Base-by-base conservation (phyloP, 2,329 filamentous ascomycete species). In the Aspergillus cejpii region DNA sequence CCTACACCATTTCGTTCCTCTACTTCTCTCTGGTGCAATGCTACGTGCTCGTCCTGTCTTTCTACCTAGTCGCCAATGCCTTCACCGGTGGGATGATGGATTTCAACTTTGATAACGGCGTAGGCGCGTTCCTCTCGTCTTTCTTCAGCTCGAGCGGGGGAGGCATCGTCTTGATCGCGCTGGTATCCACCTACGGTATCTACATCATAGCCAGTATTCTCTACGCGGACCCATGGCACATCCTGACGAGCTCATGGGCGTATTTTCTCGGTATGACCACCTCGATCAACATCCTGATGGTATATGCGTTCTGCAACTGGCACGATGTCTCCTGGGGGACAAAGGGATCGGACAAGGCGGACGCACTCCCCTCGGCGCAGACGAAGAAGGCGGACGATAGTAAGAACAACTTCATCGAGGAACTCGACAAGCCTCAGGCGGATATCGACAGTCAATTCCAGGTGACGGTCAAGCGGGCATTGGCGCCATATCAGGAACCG, bases 261-360 rank as follows among this genome's bases (percentile, higher is more conserved):
- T 98, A 98, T 67, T 75, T 97, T 59, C 73, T 95, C 45, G 81
- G 96, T 63, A 92, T 92, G 80, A 94, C 91, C 10, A 94, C 89
- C 12, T 98, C 96, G 74, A 91, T 96, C 81, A 98, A 98, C 77
- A 94, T 98, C 57, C 84, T 98, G 62, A 97, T 94, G 79, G 89
- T 98, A 44, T 98, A 98, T 72, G 89, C 92, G 48, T 98, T 96
- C 79, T 94, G 89, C 82, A 98, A 98, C 75, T 97, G 91, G 92
- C 92, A 98, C 72, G 92, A 98, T 74, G 92, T 98, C 41, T 97
- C 92, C 11, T 98, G 92, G 92, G 92, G 92, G 79, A 98, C 92
- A 73, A 98, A 98, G 78, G 92, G 92, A 64, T 87, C 92, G 5
- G 92, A 98, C 74, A 95, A 94, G 73, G 83, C 85, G 27, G 92